Evolutionary conservation across 306 rosid species (phyloP), one percentile per base, ranked within the genome.

Genomic region (Dryas octopetala): DNA sequence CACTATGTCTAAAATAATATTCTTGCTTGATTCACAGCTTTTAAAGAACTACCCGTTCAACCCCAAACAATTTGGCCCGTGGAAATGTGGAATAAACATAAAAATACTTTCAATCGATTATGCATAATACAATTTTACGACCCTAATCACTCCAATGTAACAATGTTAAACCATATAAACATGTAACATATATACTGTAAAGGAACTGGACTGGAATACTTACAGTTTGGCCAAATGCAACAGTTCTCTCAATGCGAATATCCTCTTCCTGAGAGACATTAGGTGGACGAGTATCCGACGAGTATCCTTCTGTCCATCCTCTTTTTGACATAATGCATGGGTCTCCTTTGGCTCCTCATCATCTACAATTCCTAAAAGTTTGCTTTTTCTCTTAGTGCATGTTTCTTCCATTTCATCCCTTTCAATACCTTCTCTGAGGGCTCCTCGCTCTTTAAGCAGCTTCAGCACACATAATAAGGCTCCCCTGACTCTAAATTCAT

Each of bases 311-410:
- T 28, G 74, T 32, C 64, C 70, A 53, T 75, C 53, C 72, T 43
- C 53, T 53, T 46, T 75, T 15, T 58, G 52, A 47, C 47, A 68
- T 26, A 48, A 7, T 11, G 66, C 58, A 60, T 79, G 77, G 38
- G 79, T 41, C 70, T 92, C 91, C 81, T 85, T 89, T 43, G 85
- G 78, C 12, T 88, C 94, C 17, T 88, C 89, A 62, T 80, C 89
- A 48, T 87, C 96, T 19, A 90, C 75, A 2, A 95, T 84, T 76
- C 97, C 99, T 74, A 92, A 85, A 79, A 95, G 88, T 82, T 95
- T 95, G 85, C 97, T 86, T 82, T 90, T 95, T 81, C 91, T 95
- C 89, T 95, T 95, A n/a, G 78, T 95, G 97, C 99, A 95, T 92
- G 86, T 92, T 95, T 88, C 97, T 92, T 74, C 99, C 23, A 23